Base-by-base conservation (phyloP, 129 eudicot genomes). In the Centrapalus pauciflorus region DNA sequence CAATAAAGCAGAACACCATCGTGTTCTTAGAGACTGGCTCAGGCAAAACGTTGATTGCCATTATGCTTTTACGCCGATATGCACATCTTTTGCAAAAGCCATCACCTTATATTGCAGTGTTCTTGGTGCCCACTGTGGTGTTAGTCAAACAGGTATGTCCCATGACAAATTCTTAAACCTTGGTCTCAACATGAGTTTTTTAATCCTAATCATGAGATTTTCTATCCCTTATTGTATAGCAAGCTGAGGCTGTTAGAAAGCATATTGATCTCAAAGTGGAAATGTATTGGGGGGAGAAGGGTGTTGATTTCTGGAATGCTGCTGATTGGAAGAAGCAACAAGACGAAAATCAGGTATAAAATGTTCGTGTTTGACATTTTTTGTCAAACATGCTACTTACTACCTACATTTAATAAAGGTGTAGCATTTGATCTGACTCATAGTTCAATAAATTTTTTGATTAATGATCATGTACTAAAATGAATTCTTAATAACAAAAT, bases 21-120 rank as follows among this genome's bases (percentile, higher is more conserved):
- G 97, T 94, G 73, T 94, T 73, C 78, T 79, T 94, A 74, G 99
- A 89, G 70, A 94, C 99, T 1, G 99, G 99, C 1, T 80, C 97
- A 2, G 99, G 99, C 5, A 94, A 94, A 76, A 94, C 99, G 0
- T 51, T 94, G 48, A 84, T 94, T 2, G 93, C 97, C 0, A 77
- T 94, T 9, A 94, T 94, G 99, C 99, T 94, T 67, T 48, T 94
- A 20, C 84, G 93, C 0, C 79, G 85, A 61, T 84, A 84, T 61
- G 95, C 97, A 0, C 78, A 86, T 60, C 58, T 69, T 11, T 45
- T 94, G 7, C 54, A 80, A 48, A 89, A 86, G 69, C 99, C 99
- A 6, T 76, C 88, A 0, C 78, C 81, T 0, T 77, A 21, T 59
- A 61, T 84, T 54, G 92, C 97, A 2, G 90, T 94, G 66, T 84